Conservation (phyloP, 139 green algal genomes). For the Pleodorina starrii region DNA sequence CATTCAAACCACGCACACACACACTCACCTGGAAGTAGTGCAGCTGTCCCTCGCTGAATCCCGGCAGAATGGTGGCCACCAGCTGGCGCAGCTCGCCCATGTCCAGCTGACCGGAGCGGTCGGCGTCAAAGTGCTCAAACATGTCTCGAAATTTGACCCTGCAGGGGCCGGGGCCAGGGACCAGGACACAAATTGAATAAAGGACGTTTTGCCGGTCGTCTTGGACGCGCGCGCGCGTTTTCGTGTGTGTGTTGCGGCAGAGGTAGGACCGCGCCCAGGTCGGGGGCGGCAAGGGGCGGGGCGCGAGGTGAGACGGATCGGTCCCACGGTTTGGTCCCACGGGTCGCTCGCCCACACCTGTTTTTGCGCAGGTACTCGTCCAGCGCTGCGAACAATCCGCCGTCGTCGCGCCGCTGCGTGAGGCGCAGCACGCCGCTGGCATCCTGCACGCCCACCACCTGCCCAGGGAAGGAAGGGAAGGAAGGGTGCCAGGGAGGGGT, state of each 20-base stretch:
- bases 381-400: slow-evolving; percentile 59
- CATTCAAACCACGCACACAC: too few relatives aligned
- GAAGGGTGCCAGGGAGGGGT: too few relatives aligned
- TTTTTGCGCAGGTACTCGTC: slow-evolving; percentile 55
- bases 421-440: slow-evolving; percentile 25
- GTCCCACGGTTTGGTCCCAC: too few relatives aligned
- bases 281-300: too few relatives aligned
- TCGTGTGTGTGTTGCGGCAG: too few relatives aligned
- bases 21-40: slow-evolving; percentile 60
- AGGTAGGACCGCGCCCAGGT: too few relatives aligned
- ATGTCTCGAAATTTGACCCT: slow-evolving; percentile 50
- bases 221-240: too few relatives aligned
- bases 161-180: neutral
- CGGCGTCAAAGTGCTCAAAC: slow-evolving; percentile 58
- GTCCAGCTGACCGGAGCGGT: slow-evolving; percentile 52
- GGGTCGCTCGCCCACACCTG: neutral
- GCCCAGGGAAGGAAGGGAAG: too few relatives aligned
- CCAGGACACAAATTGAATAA: neutral
- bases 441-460: slow-evolving; percentile 44
- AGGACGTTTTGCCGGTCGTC: too few relatives aligned
- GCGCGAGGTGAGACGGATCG: neutral
- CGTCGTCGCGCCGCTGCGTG: slow-evolving; percentile 49
- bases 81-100: slow-evolving; percentile 51
- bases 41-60: slow-evolving; percentile 50
- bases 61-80: slow-evolving; percentile 49